Base-by-base conservation (phyloP, 225 moss, liverwort and hornwort genomes). In the Anthoceros angustus region DNA sequence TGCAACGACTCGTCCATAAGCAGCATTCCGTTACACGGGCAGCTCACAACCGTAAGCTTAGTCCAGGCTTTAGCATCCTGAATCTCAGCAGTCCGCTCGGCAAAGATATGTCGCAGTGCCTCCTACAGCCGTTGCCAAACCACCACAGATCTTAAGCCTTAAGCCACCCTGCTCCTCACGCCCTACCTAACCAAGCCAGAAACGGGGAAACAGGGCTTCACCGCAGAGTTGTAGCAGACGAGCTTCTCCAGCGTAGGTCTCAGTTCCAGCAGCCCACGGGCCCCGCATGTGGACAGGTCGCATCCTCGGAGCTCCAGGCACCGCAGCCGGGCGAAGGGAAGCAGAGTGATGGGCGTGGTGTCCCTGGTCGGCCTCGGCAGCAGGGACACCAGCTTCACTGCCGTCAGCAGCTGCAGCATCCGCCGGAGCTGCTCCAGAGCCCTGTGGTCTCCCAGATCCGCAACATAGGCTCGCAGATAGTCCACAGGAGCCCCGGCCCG, bases 1-100 rank as follows among this genome's bases (percentile, higher is more conserved):
- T 87, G 92, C 71, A 98, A 73, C 16, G 98, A 92, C 73, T 89
- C 98, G 68, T 98, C 98, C 98, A 98, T 98, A 64, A 98, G 77
- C 39, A 73, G 70, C 76, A 98, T 76, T n/a, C 82, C 84, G 73
- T 92, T 98, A 73, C 89, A 85, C 69, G 80, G 79, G 77, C 98
- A 98, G 43, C 88, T 88, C 50, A 92, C 82, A 41, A 85, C 72
- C 41, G 89, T 75, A 69, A 98, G 77, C 67, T 81, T 80, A 66
- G 78, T 92, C 98, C 98, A 98, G 24, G 76, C 80, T 63, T 79
- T 74, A 15, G 92, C 84, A 71, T 81, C 98, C 76, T 80, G 79
- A 74, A 98, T 83, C 86, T 98, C 98, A 20, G 80, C 86, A 25
- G 92, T 92, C 48, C 87, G 98, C 69, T 87, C 98, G 39, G 89